phyloP scores from a whole-genome alignment of 441 rosid genomes.

The Viola pubescens region DNA sequence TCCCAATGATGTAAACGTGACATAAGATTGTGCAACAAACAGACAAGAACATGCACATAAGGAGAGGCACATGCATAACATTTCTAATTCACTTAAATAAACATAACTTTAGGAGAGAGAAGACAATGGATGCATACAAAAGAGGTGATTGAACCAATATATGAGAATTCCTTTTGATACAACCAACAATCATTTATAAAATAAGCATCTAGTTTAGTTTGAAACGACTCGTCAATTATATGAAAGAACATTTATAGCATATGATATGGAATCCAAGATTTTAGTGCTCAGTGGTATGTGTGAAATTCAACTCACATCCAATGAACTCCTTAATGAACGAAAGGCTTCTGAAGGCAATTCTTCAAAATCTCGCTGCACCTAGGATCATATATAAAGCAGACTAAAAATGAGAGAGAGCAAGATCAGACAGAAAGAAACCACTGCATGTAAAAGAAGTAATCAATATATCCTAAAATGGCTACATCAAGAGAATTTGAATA shows the following conservation, averaged over 20 bases:
- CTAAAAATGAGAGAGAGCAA: background rate
- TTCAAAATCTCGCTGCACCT: conserved; percentile 98
- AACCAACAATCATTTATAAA: too few species aligned
- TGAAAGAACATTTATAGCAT: background rate
- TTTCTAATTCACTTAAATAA: too few species aligned
- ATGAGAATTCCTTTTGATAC: too few species aligned
- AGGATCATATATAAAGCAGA: conserved; percentile 17
- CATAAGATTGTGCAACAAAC: too few species aligned
- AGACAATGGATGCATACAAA: too few species aligned
- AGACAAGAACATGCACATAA: too few species aligned
- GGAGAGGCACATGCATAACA: too few species aligned
- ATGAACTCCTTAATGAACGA: conserved; percentile 67
- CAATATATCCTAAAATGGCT: background rate
- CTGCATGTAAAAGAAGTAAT: background rate
- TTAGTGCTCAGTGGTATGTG: conserved; percentile 7
- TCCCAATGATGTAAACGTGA: too few species aligned
- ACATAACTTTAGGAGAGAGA: too few species aligned
- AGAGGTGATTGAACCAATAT: too few species aligned
- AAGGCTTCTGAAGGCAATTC: conserved; percentile 96
- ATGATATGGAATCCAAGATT: conserved; percentile 10
- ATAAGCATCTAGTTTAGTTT: background rate
- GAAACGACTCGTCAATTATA: conserved; percentile 5
- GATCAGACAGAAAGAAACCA: background rate
- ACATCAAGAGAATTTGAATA: background rate
- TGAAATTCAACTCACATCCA: conserved; percentile 50